A percentile compares a stretch with the other conserved stretches of the same genome.
Evolutionary conservation across 352 stramenopile species (phyloP).

Genomic region (Phytophthora niederhauseri): DNA sequence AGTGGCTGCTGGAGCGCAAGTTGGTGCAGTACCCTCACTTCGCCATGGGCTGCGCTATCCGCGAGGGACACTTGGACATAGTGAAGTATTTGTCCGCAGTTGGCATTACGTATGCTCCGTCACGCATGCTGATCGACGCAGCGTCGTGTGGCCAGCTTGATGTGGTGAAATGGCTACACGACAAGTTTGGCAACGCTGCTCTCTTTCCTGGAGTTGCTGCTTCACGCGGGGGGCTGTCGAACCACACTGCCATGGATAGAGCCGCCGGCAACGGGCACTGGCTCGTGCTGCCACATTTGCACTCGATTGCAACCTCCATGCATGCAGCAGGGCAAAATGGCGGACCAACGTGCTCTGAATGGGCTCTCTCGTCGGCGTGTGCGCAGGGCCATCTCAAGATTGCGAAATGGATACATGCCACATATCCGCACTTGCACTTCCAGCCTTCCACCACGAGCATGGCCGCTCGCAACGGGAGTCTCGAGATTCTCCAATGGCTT

Average conservation of each 20-base stretch:
- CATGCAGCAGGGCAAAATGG: neutral
- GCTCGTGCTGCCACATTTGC: neutral
- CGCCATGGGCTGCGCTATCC: conserved; percentile 12
- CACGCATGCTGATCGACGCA: conserved; percentile 4
- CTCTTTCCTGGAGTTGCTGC: neutral
- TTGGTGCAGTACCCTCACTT: conserved; percentile 18
- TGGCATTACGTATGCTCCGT: neutral
- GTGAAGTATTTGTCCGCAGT: conserved; percentile 13
- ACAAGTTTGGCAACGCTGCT: neutral
- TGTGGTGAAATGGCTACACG: neutral
- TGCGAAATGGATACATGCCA: neutral
- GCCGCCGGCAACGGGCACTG: neutral
- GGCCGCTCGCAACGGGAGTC: conserved; percentile 16
- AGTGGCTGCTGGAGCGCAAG: conserved; percentile 11
- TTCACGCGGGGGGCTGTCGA: neutral
- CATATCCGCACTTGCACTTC: neutral
- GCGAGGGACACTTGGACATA: conserved; percentile 14
- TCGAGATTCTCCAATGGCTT: conserved; percentile 22
- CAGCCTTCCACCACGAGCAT: conserved; percentile 11
- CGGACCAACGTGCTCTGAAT: neutral
- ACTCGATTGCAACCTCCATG: neutral
- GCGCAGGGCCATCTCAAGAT: neutral
- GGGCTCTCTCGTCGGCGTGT: conserved; percentile 2
- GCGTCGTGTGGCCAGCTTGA: neutral
- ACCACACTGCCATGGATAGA: conserved; percentile 2